These are phyloP conservation scores for Tuber aestivum DNA, from an alignment of 495 filamentous ascomycete species.

Conservation along the genomic window DNA sequence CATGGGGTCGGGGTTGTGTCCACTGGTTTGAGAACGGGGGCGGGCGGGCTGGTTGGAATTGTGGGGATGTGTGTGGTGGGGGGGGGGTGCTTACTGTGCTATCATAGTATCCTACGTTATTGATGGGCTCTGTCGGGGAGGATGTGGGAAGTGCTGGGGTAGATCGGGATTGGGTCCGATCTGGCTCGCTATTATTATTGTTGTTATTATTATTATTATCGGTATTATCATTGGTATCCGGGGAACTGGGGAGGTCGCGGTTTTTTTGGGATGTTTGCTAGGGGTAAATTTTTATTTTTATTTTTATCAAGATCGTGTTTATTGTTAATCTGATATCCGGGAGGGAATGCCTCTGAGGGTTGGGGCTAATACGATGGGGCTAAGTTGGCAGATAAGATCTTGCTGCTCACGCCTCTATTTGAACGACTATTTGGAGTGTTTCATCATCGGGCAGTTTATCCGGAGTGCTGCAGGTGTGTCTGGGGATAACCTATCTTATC, in stretches of 20 bases:
- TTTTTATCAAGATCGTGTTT: too few relatives aligned
- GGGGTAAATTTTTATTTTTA: too few relatives aligned
- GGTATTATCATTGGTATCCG: neutral
- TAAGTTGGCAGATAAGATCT: neutral
- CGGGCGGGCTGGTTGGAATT: neutral
- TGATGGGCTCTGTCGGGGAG: too few relatives aligned
- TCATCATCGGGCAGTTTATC: too few relatives aligned
- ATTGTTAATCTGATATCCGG: too few relatives aligned
- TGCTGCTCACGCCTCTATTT: neutral
- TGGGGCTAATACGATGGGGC: too few relatives aligned
- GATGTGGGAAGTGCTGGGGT: neutral
- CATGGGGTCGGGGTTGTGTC: neutral
- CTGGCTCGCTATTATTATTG: neutral
- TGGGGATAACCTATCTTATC: neutral
- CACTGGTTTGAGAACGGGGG: neutral
- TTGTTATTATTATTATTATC: too few relatives aligned
- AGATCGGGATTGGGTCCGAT: neutral
- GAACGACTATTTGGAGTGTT: too few relatives aligned
- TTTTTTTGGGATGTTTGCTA: too few relatives aligned
- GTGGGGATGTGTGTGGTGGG: neutral
- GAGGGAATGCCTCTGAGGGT: too few relatives aligned
- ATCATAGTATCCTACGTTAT: too few relatives aligned
- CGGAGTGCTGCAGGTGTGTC: neutral
- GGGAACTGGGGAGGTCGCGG: too few relatives aligned
- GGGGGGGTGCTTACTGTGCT: neutral